Conservation (phyloP, 192 early-diverging fungal species). For the Rhizophlyctis rosea region DNA sequence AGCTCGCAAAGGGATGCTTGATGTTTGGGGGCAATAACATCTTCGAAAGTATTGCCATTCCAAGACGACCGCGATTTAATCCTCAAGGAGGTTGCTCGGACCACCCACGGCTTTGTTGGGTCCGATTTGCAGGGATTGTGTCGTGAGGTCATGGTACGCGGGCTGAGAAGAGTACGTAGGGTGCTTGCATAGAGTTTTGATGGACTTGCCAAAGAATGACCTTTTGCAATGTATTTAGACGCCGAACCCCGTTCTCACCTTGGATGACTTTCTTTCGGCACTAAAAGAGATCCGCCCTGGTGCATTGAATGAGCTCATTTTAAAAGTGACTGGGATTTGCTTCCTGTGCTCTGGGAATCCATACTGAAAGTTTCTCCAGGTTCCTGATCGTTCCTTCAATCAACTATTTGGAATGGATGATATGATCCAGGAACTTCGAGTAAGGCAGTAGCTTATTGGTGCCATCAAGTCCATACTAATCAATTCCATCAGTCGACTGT, state of each 20-base stretch:
- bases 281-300: constrained; percentile 52
- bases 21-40: not conserved
- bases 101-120: constrained; percentile 76
- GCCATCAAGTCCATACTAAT: constrained; percentile 3
- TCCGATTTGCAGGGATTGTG: constrained; percentile 75
- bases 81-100: constrained; percentile 41
- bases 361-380: constrained; percentile 27
- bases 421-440: constrained; percentile 60
- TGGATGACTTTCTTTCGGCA: constrained; percentile 41
- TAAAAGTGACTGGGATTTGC: not conserved
- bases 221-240: too few relatives aligned
- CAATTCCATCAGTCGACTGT: constrained; percentile 42
- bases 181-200: too few relatives aligned
- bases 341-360: constrained; percentile 2
- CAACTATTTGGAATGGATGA: constrained; percentile 78
- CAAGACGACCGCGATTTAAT: constrained; percentile 25
- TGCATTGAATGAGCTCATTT: constrained; percentile 32
- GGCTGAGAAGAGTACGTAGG: too few relatives aligned
- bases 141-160: constrained; percentile 49
- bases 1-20: not conserved
- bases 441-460: constrained; percentile 13
- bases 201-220: too few relatives aligned
- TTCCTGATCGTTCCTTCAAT: constrained; percentile 59
- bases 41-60: not conserved
- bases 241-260: too few relatives aligned